These are phyloP conservation scores for Ilyonectria robusta DNA, from an alignment of 2,329 filamentous ascomycete genomes.

Conservation along the genomic window DNA sequence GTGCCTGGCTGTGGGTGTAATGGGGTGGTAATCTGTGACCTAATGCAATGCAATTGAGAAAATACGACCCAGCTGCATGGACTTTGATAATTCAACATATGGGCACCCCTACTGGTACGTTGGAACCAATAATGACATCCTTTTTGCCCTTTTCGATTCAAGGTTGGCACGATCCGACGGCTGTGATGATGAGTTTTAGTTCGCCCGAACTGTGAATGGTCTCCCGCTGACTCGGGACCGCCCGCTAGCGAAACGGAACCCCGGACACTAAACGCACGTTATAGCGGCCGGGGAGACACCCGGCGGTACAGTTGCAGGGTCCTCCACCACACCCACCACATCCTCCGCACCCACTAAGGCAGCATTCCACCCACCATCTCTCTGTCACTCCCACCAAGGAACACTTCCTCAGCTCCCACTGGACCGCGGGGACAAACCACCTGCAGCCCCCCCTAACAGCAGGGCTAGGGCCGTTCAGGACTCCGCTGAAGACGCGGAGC, in stretches of 20 bases:
- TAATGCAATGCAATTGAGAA: neutral
- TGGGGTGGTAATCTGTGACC: neutral
- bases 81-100: neutral
- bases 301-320: neutral
- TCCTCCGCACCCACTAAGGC: conserved; percentile 1
- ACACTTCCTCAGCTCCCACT: neutral
- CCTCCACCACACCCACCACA: neutral
- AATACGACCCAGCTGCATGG: neutral
- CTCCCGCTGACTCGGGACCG: neutral
- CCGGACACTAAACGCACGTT: neutral
- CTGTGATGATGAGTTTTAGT: too few relatives aligned
- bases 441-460: neutral
- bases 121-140: neutral
- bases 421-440: neutral
- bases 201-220: neutral
- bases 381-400: neutral
- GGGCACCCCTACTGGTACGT: neutral
- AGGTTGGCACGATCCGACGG: too few relatives aligned
- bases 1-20: neutral
- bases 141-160: neutral
- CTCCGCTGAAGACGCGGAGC: neutral
- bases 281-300: neutral
- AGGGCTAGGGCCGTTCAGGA: neutral
- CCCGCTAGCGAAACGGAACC: neutral
- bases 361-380: neutral